phyloP scores from a whole-genome alignment of 129 eudicot species.

The Kitagawia praeruptora region DNA sequence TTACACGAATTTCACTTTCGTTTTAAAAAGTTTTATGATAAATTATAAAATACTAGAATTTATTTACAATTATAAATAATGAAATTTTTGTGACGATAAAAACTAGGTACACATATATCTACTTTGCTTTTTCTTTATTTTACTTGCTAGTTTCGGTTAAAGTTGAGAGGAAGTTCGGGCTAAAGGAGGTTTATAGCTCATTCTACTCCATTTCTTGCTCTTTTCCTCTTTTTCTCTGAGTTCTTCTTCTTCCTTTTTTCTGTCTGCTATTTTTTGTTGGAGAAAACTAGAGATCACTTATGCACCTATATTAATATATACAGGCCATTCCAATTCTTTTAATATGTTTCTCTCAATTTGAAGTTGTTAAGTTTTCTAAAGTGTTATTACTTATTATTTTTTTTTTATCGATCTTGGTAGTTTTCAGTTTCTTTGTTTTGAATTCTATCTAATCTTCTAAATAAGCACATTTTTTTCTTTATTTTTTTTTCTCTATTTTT shows the following conservation, averaged over 20 bases:
- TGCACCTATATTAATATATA: no score
- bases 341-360: neutral
- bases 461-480: neutral
- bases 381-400: no score
- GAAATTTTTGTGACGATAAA: no score
- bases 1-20: no score
- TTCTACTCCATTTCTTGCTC: constrained; percentile 12
- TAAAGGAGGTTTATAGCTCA: constrained; percentile 44
- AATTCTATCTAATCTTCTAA: no score
- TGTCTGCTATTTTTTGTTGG: neutral
- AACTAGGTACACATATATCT: neutral
- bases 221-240: constrained; percentile 11
- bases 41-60: no score
- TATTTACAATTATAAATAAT: no score
- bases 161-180: constrained; percentile 52
- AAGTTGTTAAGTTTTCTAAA: no score
- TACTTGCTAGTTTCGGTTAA: constrained; percentile 45
- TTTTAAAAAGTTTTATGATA: no score
- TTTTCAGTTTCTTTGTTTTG: no score
- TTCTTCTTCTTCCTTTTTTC: neutral
- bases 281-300: neutral
- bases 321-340: neutral
- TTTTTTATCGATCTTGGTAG: neutral
- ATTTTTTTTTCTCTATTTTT: no score
- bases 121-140: constrained; percentile 45